Percentiles rank a stretch among this genome's conserved stretches.
phyloP scores from a whole-genome alignment of 192 early-diverging fungal species.

The Backusella westeae region DNA sequence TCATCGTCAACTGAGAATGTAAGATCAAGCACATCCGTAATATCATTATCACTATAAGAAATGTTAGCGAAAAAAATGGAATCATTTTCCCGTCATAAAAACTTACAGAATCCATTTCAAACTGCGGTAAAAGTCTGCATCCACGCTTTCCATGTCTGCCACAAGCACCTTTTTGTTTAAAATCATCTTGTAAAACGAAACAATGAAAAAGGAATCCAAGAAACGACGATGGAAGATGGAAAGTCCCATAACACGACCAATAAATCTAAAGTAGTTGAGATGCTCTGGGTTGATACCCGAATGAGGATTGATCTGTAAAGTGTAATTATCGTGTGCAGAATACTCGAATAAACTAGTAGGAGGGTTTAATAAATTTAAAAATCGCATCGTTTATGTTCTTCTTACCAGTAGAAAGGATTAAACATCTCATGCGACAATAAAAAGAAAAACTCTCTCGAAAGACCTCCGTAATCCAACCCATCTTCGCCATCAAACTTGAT shows the following conservation, averaged over 20 bases:
- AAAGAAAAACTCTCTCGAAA: conserved; percentile 98
- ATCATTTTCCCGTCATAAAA: neutral
- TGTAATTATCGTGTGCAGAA: conserved; percentile 97
- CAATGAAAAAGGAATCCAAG: conserved; percentile 95
- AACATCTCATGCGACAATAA: conserved; percentile 98
- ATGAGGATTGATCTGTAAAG: conserved; percentile 96
- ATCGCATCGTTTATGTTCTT: neutral
- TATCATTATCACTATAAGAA: conserved; percentile 75
- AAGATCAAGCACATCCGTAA: conserved; percentile 81
- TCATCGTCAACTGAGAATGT: conserved; percentile 96
- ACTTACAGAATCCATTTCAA: conserved; percentile 90
- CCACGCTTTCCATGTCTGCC: conserved; percentile 93
- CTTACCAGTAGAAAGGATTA: conserved; percentile 74
- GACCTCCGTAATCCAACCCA: conserved; percentile 97
- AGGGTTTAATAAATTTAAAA: conserved; percentile 10
- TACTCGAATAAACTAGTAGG: conserved; percentile 87
- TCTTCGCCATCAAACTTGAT: conserved; percentile 99
- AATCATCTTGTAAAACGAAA: conserved; percentile 96
- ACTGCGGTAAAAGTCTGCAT: conserved; percentile 88
- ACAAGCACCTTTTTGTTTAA: conserved; percentile 85
- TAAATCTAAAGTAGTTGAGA: conserved; percentile 98
- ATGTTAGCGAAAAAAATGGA: neutral
- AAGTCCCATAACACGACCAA: conserved; percentile 94
- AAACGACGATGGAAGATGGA: conserved; percentile 97
- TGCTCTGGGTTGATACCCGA: conserved; percentile 96